Conservation (phyloP, 371 early-diverging fungal genomes). For the Mortierella sp. region DNA sequence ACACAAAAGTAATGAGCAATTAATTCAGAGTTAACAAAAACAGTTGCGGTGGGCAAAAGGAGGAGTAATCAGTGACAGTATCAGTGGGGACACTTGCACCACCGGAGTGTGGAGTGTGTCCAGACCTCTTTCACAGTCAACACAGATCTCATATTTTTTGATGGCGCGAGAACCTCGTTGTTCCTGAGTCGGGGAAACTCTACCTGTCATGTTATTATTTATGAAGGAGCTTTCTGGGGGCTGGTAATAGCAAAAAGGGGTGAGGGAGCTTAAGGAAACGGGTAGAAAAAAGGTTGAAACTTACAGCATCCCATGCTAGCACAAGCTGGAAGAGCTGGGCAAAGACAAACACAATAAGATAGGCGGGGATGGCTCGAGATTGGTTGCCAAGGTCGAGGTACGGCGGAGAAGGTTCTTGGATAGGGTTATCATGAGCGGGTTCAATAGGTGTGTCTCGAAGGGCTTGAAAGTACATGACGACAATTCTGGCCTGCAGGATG, state of each 20-base stretch:
- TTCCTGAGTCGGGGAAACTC: not conserved
- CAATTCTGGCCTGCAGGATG: conserved; percentile 75
- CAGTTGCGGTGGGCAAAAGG: no score
- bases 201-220: not conserved
- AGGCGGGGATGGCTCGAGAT: conserved; percentile 72
- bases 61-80: not conserved
- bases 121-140: not conserved
- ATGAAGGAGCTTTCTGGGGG: not conserved
- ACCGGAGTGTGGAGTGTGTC: not conserved
- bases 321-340: conserved; percentile 82
- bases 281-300: conserved; percentile 21
- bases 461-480: conserved; percentile 67
- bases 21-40: not conserved
- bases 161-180: not conserved
- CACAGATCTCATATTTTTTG: not conserved
- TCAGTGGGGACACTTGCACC: not conserved
- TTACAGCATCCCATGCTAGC: conserved; percentile 86
- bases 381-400: conserved; percentile 31
- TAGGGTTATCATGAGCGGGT: not conserved
- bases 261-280: not conserved
- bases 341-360: conserved; percentile 83
- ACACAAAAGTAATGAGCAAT: not conserved
- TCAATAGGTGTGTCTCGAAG: conserved; percentile 34
- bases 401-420: conserved; percentile 1
- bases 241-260: not conserved